Conservation (phyloP, 306 rosid genomes). For the Vicia villosa region DNA sequence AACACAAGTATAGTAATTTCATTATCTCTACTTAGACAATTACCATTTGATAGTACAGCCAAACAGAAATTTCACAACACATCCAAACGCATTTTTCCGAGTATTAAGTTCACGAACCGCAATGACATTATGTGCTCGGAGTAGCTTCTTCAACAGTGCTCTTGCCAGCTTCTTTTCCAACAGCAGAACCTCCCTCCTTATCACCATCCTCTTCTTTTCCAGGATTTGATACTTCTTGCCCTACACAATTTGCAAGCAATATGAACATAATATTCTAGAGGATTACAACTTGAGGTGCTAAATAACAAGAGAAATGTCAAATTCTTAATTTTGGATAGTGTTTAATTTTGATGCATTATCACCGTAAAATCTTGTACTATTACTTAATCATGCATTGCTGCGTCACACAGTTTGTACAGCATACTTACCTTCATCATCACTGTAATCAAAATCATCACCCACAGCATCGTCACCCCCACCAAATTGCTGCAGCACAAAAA, state of each 20-base stretch:
- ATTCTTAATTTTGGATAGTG: not conserved
- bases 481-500: conserved; percentile 60
- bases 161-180: conserved; percentile 10
- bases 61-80: conserved; percentile 35
- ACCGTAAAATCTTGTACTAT: not conserved
- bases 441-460: conserved; percentile 56
- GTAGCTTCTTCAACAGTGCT: conserved; percentile 49
- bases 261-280: not conserved
- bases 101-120: conserved; percentile 26
- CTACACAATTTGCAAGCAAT: conserved; percentile 34
- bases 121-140: conserved; percentile 51
- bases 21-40: conserved; percentile 31
- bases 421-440: conserved; percentile 67
- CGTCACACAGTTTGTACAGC: not conserved
- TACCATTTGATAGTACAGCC: conserved; percentile 31
- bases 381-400: conserved; percentile 3
- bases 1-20: conserved; percentile 10
- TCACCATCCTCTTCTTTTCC: conserved; percentile 37
- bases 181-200: conserved; percentile 22
- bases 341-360: not conserved
- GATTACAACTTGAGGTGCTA: not conserved
- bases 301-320: not conserved
- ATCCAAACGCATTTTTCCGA: conserved; percentile 39
- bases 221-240: conserved; percentile 63
- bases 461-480: conserved; percentile 56